These are phyloP conservation scores for Cordyceps militaris DNA, from an alignment of 2,329 filamentous ascomycete genomes.

Conservation along the genomic window DNA sequence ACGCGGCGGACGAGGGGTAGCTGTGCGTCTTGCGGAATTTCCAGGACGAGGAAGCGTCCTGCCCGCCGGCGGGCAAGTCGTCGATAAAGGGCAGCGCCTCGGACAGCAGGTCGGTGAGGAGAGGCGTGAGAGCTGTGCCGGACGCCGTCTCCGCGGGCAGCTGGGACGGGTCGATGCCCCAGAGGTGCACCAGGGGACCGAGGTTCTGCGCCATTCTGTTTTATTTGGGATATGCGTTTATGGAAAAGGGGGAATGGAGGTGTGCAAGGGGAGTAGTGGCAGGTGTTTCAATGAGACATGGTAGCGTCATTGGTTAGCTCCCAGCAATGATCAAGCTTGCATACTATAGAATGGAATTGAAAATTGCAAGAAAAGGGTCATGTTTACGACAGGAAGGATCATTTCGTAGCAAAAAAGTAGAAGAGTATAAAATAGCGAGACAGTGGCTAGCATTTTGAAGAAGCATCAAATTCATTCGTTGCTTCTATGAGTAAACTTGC, in stretches of 20 bases:
- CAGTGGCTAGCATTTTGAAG: too few species aligned
- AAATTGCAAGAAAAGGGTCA: too few species aligned
- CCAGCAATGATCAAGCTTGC: too few species aligned
- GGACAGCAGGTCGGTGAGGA: constrained; percentile 46
- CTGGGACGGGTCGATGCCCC: constrained; percentile 41
- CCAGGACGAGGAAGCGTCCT: constrained; percentile 32
- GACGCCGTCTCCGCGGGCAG: constrained; percentile 37
- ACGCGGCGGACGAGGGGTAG: constrained; percentile 41
- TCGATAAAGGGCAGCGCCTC: constrained; percentile 55
- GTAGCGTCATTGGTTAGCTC: constrained; percentile 5
- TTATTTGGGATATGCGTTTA: background rate
- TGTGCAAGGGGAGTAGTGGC: background rate
- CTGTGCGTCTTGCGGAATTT: constrained; percentile 42
- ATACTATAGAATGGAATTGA: too few species aligned
- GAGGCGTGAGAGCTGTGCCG: constrained; percentile 38
- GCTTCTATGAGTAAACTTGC: too few species aligned
- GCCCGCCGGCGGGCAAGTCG: constrained; percentile 40
- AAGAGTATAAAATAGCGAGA: too few species aligned
- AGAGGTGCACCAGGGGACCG: constrained; percentile 47
- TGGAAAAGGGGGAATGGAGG: background rate
- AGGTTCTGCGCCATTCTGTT: background rate
- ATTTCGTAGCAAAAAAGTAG: too few species aligned
- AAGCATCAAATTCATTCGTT: too few species aligned
- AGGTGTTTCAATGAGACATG: background rate
- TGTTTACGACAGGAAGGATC: too few species aligned